phyloP scores from a whole-genome alignment of 2,329 filamentous ascomycete genomes.

The Phaeosphaeria sp. region DNA sequence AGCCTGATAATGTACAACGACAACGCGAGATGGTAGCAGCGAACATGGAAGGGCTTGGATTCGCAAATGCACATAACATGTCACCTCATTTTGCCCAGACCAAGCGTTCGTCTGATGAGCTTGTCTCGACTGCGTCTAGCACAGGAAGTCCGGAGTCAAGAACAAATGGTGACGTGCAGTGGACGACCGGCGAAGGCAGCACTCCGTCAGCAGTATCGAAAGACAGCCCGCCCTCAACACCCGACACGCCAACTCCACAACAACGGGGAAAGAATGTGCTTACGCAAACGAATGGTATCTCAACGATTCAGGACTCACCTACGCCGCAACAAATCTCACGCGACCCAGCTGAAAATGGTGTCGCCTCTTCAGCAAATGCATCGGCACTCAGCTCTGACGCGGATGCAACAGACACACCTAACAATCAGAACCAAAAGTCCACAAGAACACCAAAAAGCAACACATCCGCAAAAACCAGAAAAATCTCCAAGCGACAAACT shows the following conservation, averaged over 20 bases:
- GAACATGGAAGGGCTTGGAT: slow-evolving; percentile 33
- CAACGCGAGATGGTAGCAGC: slow-evolving; percentile 19
- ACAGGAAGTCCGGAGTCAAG: slow-evolving; percentile 32
- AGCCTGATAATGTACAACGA: slow-evolving; percentile 19
- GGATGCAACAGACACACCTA: neutral
- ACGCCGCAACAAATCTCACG: neutral
- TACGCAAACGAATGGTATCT: neutral
- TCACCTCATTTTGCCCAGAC: slow-evolving; percentile 41
- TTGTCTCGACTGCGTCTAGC: slow-evolving; percentile 35
- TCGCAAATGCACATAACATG: slow-evolving; percentile 19
- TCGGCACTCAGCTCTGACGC: neutral
- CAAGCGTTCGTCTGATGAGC: slow-evolving; percentile 42
- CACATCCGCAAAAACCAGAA: slow-evolving; percentile 5
- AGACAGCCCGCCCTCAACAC: slow-evolving; percentile 17
- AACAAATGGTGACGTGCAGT: slow-evolving; percentile 8
- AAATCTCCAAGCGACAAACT: slow-evolving; percentile 4
- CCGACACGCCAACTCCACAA: slow-evolving; percentile 29
- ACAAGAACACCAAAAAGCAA: slow-evolving; percentile 2
- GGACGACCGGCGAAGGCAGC: slow-evolving; percentile 21
- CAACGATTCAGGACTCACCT: neutral
- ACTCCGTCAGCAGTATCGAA: slow-evolving; percentile 18
- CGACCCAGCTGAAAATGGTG: neutral
- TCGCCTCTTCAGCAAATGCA: neutral
- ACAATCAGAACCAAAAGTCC: neutral
- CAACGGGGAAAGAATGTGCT: slow-evolving; percentile 17